Base-by-base conservation (phyloP, 2,329 filamentous ascomycete genomes). In the Phoma sp. region DNA sequence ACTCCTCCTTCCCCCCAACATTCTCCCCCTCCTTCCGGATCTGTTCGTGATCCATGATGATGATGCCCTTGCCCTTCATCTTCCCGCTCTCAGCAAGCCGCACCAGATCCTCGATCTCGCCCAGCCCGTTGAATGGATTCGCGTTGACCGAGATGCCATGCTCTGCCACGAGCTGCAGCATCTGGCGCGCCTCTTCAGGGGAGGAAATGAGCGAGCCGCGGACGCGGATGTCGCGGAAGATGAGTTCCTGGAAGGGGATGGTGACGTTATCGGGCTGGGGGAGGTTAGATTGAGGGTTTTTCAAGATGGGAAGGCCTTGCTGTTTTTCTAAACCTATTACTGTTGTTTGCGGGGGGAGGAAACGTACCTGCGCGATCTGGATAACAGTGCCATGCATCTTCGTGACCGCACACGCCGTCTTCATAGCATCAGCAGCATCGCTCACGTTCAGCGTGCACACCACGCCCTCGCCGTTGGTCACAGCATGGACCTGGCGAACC, bases 351-450 rank as follows among this genome's bases (percentile, higher is more conserved):
- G n/a, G n/a, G n/a, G n/a, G n/a, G n/a, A n/a, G n/a, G n/a, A n/a
- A n/a, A n/a, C n/a, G n/a, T n/a, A 66, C 18, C 69, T 86, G 83
- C n/a, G 83, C 83, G 42, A 87, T 79, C 66, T 87, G 83, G 2
- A 87, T 75, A 64, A 86, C 75, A 0, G 74, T 78, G 2, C 83
- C 84, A 63, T 87, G 85, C 78, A 82, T 85, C 62, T 77, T 80
- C 0, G 85, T 87, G 0, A 85, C 73, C 0, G 83, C 83, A 47
- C 81, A 83, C 0, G 77, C 79, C 22, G 80, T 68, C 4, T 77
- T 82, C 36, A 82, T 79, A 2, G 84, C 80, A 0, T 70, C 71
- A 1, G 74, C 66, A 14, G 81, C 80, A 57, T 86, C 83, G n/a
- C 78, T 78, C 0, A 87, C 66, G 42, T 81, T 81, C 10, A 87